phyloP scores from a whole-genome alignment of 768 basidiomycete species.

The Mycena rebaudengoi region DNA sequence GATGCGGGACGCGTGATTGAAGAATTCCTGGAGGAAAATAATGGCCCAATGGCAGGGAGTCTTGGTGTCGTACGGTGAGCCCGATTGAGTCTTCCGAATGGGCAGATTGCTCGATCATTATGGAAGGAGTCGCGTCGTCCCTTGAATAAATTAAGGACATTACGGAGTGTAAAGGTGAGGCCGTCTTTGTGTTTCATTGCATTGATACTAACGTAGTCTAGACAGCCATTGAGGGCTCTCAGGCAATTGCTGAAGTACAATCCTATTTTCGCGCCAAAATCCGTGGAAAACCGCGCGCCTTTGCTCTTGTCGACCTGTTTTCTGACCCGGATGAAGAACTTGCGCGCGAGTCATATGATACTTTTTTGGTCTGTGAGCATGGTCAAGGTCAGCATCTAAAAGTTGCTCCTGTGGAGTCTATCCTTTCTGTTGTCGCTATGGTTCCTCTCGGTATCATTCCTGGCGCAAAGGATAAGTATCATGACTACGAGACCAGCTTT shows the following conservation, averaged over 20 bases:
- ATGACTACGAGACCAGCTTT: too few species aligned
- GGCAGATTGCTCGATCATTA: constrained; percentile 30
- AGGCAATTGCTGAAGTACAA: neutral
- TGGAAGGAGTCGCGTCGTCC: constrained; percentile 28
- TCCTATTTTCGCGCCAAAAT: neutral
- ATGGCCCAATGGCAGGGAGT: constrained; percentile 6
- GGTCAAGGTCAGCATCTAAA: neutral
- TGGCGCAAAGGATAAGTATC: neutral
- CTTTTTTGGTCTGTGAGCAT: neutral
- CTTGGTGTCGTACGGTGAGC: constrained; percentile 27
- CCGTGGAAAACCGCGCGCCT: neutral
- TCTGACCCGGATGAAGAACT: neutral
- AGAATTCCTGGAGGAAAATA: neutral
- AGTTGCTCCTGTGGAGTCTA: neutral
- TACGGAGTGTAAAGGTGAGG: constrained; percentile 24
- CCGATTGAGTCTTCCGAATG: constrained; percentile 24
- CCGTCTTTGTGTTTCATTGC: neutral
- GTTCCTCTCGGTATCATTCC: neutral
- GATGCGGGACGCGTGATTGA: neutral
- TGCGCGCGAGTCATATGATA: neutral
- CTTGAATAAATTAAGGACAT: constrained; percentile 8
- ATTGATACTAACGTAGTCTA: neutral
- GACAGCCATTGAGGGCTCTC: neutral
- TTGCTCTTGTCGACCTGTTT: neutral
- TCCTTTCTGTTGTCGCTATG: neutral